A percentile compares a stretch with the other conserved stretches of the same genome.
These are phyloP conservation scores for Didymella lethalis DNA, from an alignment of 2,329 filamentous ascomycete species.

Conservation along the genomic window DNA sequence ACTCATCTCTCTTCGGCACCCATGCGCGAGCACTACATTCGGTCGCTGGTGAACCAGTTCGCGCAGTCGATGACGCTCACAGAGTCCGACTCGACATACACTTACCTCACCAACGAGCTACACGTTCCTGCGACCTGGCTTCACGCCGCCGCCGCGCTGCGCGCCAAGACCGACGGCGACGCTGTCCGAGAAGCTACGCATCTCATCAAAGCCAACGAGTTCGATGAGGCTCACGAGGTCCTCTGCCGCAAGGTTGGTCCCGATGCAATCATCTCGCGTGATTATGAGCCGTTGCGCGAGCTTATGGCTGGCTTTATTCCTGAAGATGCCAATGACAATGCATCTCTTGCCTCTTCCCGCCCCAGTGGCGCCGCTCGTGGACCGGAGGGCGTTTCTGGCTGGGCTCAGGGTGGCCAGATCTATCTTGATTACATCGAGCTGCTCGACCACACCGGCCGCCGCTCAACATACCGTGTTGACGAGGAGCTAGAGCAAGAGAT, in stretches of 20 bases:
- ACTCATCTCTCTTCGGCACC: conserved; percentile 73
- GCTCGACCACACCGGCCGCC: conserved; percentile 48
- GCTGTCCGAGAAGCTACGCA: conserved; percentile 68
- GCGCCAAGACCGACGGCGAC: conserved; percentile 75
- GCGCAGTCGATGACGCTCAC: conserved; percentile 69
- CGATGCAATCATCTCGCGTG: conserved; percentile 78
- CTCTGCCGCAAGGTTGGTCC: conserved; percentile 84
- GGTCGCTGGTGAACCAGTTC: conserved; percentile 67
- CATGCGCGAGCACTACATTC: conserved; percentile 74
- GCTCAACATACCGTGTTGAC: conserved; percentile 41
- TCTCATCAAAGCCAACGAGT: conserved; percentile 78
- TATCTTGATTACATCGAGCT: conserved; percentile 71
- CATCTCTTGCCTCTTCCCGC: conserved; percentile 19
- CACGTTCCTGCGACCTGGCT: conserved; percentile 80
- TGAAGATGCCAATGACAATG: conserved; percentile 27
- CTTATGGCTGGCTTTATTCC: conserved; percentile 74
- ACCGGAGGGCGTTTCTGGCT: conserved; percentile 66
- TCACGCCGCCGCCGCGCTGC: conserved; percentile 84
- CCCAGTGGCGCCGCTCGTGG: conserved; percentile 12
- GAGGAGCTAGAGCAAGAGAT: conserved; percentile 45
- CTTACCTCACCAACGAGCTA: conserved; percentile 68
- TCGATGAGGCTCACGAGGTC: conserved; percentile 82
- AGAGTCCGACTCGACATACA: conserved; percentile 65
- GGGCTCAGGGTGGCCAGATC: conserved; percentile 81
- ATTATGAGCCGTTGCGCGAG: conserved; percentile 73